These are phyloP conservation scores for Cyclotella distinguenda DNA, from an alignment of 108 stramenopile genomes.

Conservation along the genomic window DNA sequence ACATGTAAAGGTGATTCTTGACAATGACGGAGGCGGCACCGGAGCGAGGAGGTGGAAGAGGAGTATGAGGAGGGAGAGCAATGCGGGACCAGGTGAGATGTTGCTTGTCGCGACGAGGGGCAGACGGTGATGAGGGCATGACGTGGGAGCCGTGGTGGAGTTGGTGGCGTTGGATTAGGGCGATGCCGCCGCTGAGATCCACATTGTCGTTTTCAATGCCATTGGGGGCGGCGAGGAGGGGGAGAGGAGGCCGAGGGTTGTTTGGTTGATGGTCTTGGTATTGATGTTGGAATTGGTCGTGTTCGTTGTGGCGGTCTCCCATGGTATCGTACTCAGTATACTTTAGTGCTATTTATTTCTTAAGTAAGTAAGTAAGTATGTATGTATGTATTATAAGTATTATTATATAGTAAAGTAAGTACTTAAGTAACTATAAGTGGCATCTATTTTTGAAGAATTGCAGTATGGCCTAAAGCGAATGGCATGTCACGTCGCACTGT, in stretches of 20 bases:
- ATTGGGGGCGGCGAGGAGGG: constrained; percentile 4
- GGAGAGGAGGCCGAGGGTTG: not conserved
- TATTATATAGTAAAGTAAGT: no score
- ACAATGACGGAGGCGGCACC: constrained; percentile 92
- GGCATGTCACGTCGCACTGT: no score
- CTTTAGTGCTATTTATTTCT: no score
- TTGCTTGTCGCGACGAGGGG: constrained; percentile 5
- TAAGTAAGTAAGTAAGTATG: no score
- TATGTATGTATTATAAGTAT: no score
- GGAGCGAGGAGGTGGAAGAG: constrained; percentile 75
- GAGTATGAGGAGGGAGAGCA: constrained; percentile 9
- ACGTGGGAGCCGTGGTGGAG: not conserved
- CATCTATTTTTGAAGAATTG: no score
- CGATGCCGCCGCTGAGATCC: constrained; percentile 1
- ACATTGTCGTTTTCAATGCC: no score
- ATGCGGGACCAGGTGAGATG: constrained; percentile 40
- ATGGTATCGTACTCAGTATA: no score
- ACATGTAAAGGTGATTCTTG: constrained; percentile 77
- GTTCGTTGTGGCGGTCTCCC: constrained; percentile 3
- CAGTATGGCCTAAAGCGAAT: no score
- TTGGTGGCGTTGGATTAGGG: constrained; percentile 3
- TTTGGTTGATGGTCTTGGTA: not conserved
- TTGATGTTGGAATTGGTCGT: not conserved
- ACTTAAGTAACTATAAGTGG: no score
- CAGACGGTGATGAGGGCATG: not conserved